Conservation (phyloP, 805 yeast species). For the Wickerhamiella spandovensis region DNA sequence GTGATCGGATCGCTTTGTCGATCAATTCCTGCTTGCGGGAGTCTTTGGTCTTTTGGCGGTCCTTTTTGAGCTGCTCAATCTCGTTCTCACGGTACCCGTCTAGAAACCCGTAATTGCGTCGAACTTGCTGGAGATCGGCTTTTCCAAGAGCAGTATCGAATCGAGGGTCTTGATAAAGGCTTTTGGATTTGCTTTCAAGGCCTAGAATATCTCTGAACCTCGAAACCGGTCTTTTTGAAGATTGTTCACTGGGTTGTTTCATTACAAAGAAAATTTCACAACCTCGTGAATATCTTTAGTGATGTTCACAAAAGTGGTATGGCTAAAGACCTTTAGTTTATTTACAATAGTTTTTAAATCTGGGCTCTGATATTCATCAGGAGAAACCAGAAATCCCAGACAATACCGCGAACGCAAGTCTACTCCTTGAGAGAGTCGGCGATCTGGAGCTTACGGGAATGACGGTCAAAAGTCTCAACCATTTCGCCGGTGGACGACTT, state of each 20-base stretch:
- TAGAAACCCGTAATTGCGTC: conserved; percentile 71
- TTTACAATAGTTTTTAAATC: no score
- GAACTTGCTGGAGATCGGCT: conserved; percentile 51
- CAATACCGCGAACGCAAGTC: no score
- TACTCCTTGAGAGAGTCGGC: conserved; percentile 34
- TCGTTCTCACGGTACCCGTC: conserved; percentile 77
- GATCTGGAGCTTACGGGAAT: conserved; percentile 65
- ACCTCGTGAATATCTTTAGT: no score
- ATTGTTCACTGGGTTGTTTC: conserved; percentile 78
- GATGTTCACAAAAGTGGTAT: no score
- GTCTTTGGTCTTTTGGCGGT: conserved; percentile 35
- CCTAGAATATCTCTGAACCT: conserved; percentile 54
- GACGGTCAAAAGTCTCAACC: conserved; percentile 56
- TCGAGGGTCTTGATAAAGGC: conserved; percentile 64
- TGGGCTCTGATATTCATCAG: no score
- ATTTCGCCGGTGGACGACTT: conserved; percentile 45
- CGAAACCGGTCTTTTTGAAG: conserved; percentile 60
- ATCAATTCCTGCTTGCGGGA: conserved; percentile 28
- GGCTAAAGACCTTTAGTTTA: no score
- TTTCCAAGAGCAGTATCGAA: conserved; percentile 85
- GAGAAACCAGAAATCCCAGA: no score
- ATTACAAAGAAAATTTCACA: conserved; percentile 29
- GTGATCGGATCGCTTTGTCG: conserved; percentile 23
- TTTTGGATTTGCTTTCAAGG: conserved; percentile 23
- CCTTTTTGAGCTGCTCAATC: conserved; percentile 41